phyloP scores from a whole-genome alignment of 2,329 filamentous ascomycete species.

The Penicillium sp. region DNA sequence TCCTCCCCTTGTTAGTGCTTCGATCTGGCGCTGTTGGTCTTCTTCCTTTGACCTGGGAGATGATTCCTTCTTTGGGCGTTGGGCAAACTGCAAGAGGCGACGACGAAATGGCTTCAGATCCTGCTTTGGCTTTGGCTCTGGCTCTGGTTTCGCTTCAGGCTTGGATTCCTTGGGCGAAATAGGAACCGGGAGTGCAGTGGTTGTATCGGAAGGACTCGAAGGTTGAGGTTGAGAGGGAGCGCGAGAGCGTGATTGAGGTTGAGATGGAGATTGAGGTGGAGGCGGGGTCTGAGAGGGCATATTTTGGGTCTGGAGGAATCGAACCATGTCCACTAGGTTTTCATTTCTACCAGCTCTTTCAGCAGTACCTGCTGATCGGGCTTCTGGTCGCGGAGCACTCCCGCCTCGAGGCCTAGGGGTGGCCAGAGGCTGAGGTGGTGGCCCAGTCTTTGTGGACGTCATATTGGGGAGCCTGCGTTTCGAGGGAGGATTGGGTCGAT shows the following conservation, averaged over 20 bases:
- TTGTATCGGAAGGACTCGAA: conserved; percentile 18
- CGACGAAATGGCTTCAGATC: conserved; percentile 32
- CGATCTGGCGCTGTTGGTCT: conserved; percentile 28
- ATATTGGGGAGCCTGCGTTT: conserved; percentile 27
- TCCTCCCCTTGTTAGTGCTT: conserved; percentile 32
- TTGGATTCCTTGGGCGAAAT: conserved; percentile 19
- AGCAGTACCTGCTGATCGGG: conserved; percentile 34
- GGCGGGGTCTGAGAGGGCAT: conserved; percentile 11
- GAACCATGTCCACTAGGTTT: conserved; percentile 36
- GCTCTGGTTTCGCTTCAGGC: conserved; percentile 5
- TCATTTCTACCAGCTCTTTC: conserved; percentile 32
- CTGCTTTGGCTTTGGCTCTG: conserved; percentile 13
- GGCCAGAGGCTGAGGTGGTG: conserved; percentile 15
- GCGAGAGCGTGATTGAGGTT: conserved; percentile 2
- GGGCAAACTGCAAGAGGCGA: conserved; percentile 36
- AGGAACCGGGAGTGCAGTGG: conserved; percentile 25
- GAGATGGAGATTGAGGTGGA: conserved; percentile 12
- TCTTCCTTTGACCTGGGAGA: conserved; percentile 25
- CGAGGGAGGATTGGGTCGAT: conserved; percentile 29
- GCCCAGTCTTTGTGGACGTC: conserved; percentile 15
- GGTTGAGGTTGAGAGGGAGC: conserved; percentile 5
- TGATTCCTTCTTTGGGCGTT: conserved; percentile 30
- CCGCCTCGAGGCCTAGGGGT: conserved; percentile 10
- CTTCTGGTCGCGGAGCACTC: conserved; percentile 18
- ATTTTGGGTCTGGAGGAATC: conserved; percentile 36